These are phyloP conservation scores for Macrocystidia cucumis DNA, from an alignment of 1,284 basidiomycete species.

Conservation along the genomic window DNA sequence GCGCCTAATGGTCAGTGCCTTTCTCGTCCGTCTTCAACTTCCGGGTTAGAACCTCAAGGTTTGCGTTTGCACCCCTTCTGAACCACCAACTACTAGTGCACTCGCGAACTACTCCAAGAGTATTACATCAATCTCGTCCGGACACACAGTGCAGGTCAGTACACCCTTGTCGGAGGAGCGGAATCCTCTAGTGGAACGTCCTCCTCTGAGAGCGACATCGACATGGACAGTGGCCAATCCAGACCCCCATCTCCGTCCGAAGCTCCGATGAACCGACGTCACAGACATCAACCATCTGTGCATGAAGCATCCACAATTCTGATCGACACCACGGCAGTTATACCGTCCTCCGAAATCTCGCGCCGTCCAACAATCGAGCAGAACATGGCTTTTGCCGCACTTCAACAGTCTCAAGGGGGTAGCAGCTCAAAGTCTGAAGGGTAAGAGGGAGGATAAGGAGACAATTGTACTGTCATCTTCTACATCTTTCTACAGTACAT, in stretches of 20 bases:
- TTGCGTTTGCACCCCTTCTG: slow-evolving; percentile 17
- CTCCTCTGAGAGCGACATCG: slow-evolving; percentile 56
- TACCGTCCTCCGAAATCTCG: slow-evolving; percentile 21
- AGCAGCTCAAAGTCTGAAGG: slow-evolving; percentile 2
- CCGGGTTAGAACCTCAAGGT: slow-evolving; percentile 15
- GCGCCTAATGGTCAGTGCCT: slow-evolving; percentile 77
- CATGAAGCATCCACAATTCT: slow-evolving; percentile 45
- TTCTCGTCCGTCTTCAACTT: slow-evolving; percentile 13
- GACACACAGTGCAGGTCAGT: slow-evolving; percentile 59
- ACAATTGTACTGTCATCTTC: too few species aligned
- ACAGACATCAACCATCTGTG: slow-evolving; percentile 15
- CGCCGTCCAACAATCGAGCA: slow-evolving; percentile 68
- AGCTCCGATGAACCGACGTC: slow-evolving; percentile 16
- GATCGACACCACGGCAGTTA: slow-evolving; percentile 41
- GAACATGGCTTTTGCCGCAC: slow-evolving; percentile 72
- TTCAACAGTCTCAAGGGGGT: slow-evolving; percentile 35
- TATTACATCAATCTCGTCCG: slow-evolving; percentile 82
- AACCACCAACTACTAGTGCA: too few species aligned
- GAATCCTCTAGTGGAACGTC: slow-evolving; percentile 26
- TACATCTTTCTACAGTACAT: too few species aligned
- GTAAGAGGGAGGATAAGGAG: too few species aligned
- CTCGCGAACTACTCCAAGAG: slow-evolving; percentile 72
- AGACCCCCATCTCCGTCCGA: slow-evolving; percentile 43
- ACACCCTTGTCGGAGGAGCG: slow-evolving; percentile 40
- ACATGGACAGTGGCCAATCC: slow-evolving; percentile 43